Percentiles rank a stretch among this genome's conserved stretches.
Evolutionary conservation across 169 alveolate species (phyloP).

Genomic region (Babesia divergens): DNA sequence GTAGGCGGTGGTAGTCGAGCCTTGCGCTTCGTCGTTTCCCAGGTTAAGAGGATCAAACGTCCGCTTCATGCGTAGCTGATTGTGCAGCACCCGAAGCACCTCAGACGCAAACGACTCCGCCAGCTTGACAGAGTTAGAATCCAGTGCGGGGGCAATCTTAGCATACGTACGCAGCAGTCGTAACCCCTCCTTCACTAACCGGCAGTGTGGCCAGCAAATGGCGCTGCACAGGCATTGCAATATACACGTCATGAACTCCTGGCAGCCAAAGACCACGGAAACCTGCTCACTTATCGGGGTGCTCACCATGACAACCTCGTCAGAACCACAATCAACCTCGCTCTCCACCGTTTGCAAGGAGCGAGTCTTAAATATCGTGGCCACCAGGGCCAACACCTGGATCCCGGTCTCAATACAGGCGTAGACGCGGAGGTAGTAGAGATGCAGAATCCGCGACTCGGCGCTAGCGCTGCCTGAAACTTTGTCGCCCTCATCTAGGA

Average conservation of each 20-base stretch:
- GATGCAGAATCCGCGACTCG: constrained; percentile 33
- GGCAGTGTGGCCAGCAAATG: constrained; percentile 61
- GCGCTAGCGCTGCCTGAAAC: not conserved
- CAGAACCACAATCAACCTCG: constrained; percentile 1
- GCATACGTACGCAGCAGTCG: constrained; percentile 48
- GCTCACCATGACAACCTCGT: constrained; percentile 26
- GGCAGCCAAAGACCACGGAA: constrained; percentile 13
- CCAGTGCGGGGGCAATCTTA: constrained; percentile 12
- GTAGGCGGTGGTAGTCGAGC: constrained; percentile 34
- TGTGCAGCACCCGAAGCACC: constrained; percentile 44
- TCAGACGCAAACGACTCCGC: constrained; percentile 20
- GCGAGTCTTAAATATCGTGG: not conserved
- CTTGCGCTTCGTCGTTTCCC: constrained; percentile 28
- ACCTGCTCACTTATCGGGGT: not conserved
- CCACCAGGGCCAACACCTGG: constrained; percentile 31
- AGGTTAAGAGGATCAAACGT: constrained; percentile 59
- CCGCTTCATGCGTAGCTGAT: constrained; percentile 29
- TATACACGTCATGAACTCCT: constrained; percentile 31
- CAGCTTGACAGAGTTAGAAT: not conserved
- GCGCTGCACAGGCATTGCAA: constrained; percentile 49
- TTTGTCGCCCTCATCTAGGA: not conserved
- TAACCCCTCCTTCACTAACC: constrained; percentile 46
- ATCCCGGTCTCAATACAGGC: constrained; percentile 59
- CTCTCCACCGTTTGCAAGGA: not conserved
- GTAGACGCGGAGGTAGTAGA: constrained; percentile 60